A percentile compares a stretch with the other conserved stretches of the same genome.
Evolutionary conservation across 2,329 filamentous ascomycete species (phyloP).

Genomic region (Fusarium subtropicale): DNA sequence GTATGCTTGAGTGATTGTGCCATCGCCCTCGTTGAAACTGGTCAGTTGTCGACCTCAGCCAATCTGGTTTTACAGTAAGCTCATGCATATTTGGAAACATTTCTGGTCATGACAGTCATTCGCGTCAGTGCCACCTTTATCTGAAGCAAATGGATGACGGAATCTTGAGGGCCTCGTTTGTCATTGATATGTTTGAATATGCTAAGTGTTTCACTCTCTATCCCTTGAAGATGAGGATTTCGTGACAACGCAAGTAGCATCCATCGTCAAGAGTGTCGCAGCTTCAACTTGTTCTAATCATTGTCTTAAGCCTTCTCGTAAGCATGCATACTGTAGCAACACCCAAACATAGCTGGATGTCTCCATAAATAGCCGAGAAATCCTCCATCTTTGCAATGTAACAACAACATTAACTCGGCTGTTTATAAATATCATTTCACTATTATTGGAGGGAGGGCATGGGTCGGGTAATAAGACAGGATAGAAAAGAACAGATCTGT

Average conservation of each 20-base stretch:
- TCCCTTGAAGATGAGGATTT: background rate
- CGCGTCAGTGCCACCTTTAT: background rate
- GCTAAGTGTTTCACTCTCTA: background rate
- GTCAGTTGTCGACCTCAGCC: background rate
- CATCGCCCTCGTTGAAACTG: background rate
- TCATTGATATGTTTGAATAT: background rate
- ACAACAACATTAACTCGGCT: background rate
- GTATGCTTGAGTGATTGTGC: background rate
- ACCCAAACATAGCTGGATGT: background rate
- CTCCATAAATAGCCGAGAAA: slow-evolving; percentile 35
- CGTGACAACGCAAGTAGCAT: background rate
- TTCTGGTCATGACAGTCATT: background rate
- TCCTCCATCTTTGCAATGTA: background rate
- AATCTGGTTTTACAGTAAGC: background rate
- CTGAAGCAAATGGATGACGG: slow-evolving; percentile 3
- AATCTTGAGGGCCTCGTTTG: background rate
- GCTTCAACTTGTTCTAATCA: background rate
- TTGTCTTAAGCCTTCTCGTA: slow-evolving; percentile 3
- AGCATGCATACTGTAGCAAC: slow-evolving; percentile 8
- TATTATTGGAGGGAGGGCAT: background rate
- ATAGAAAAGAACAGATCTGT: background rate
- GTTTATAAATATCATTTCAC: background rate
- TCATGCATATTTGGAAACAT: background rate
- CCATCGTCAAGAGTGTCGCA: background rate
- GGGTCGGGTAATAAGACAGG: background rate